A percentile compares a stretch with the other conserved stretches of the same genome.
Evolutionary conservation across 2,329 filamentous ascomycete genomes (phyloP).

Genomic region (Biscogniauxia marginata): DNA sequence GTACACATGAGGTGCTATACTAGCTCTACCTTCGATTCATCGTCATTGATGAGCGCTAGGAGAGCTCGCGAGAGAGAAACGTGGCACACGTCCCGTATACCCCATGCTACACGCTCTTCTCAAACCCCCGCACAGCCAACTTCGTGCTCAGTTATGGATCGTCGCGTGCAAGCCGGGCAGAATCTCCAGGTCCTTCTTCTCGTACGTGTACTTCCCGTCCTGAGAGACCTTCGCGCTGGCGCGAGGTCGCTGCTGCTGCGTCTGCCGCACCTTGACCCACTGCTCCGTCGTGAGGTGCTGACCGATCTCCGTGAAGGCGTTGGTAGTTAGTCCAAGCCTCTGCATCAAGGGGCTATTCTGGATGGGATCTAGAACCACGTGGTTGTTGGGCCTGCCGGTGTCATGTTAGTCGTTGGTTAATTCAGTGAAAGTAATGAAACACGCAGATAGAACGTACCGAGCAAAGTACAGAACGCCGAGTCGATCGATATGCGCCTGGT

Average conservation of each 20-base stretch:
- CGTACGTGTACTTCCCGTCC: slow-evolving; percentile 37
- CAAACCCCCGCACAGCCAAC: no score
- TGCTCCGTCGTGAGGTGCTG: slow-evolving; percentile 40
- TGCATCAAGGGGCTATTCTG: slow-evolving; percentile 37
- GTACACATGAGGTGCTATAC: no score
- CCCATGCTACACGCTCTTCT: no score
- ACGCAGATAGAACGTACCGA: slow-evolving; percentile 4
- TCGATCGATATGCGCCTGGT: slow-evolving; percentile 25
- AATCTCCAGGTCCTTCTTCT: slow-evolving; percentile 40
- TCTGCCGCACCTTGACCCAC: slow-evolving; percentile 40
- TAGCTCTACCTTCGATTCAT: no score
- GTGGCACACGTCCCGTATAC: no score
- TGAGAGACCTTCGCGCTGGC: slow-evolving; percentile 33
- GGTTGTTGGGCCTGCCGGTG: slow-evolving; percentile 37
- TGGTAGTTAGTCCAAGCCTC: slow-evolving; percentile 35
- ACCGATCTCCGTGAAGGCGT: slow-evolving; percentile 39
- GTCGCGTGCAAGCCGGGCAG: slow-evolving; percentile 39
- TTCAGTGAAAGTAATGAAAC: background rate
- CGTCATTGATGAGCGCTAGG: no score
- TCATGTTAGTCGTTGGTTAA: background rate
- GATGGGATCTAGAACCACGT: slow-evolving; percentile 38
- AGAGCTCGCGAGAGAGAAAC: no score
- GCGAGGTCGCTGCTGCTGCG: slow-evolving; percentile 41
- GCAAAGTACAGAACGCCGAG: slow-evolving; percentile 26
- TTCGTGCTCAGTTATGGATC: slow-evolving; percentile 34